Base-by-base conservation (phyloP, 192 early-diverging fungal genomes). In the Backusella morwellensis region DNA sequence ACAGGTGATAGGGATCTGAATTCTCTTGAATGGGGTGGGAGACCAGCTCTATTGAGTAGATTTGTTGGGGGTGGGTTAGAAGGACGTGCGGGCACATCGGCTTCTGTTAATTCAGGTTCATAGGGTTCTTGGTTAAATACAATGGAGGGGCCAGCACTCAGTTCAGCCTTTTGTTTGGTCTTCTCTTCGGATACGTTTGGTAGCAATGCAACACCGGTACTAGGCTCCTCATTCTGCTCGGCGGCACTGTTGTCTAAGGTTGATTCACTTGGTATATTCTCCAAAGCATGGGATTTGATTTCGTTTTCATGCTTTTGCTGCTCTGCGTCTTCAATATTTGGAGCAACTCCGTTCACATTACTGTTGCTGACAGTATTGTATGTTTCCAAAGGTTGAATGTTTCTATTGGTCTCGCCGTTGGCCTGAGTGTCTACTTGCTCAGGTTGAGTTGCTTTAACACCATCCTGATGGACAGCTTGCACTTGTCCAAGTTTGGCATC, bases 81-180 rank as follows among this genome's bases (percentile, higher is more conserved):
- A 72, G 70, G 70, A 72, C 70, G 70, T 34, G 35, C 36, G 14
- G 70, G 70, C 23, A 72, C 26, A 72, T 72, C 56, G 12, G 56
- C 56, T 63, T 63, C 56, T 63, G 56, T 63, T 63, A 63, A 29
- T 63, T 63, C 56, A 8, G 36, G 68, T 21, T 70, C 68, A 35
- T 70, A 35, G 11, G 68, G 68, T 41, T 70, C 68, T 70, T 70
- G 68, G 11, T 35, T 23, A 70, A 70, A 70, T 40, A 70, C 68
- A 21, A 70, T 21, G 8, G 68, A 38, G 26, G 68, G 35, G 23
- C 68, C 68, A 40, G 38, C 12, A 23, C 35, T 70, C 11, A 70
- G 38, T 23, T 70, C 68, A 70, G 26, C 26, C 21, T 29, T 63
- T 23, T 63, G 23, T 12, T 12, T 29, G 11, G 21, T 29, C 56